A percentile compares a stretch with the other conserved stretches of the same genome.
These are phyloP conservation scores for Sporisorium exsertum DNA, from an alignment of 1,284 basidiomycete genomes.

Conservation along the genomic window DNA sequence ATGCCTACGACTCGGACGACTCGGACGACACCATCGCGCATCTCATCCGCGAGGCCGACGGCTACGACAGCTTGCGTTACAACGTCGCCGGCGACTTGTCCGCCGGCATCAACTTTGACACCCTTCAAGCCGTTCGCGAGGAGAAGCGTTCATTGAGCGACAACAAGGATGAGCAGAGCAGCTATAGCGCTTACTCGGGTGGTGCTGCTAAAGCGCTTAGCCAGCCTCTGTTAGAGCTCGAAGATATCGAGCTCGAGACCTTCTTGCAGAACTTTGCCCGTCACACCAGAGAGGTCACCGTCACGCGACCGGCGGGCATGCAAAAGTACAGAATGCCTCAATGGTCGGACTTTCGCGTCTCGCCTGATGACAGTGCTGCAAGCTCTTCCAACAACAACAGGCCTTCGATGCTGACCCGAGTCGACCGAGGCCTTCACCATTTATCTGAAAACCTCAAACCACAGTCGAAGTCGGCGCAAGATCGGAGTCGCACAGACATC, in stretches of 20 bases:
- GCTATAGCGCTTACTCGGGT: slow-evolving; percentile 47
- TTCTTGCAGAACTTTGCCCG: slow-evolving; percentile 65
- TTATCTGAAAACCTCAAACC: slow-evolving; percentile 26
- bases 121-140: slow-evolving; percentile 28
- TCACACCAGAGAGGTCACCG: slow-evolving; percentile 65
- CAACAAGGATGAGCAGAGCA: slow-evolving; percentile 24
- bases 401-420: slow-evolving; percentile 58
- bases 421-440: slow-evolving; percentile 62
- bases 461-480: not conserved
- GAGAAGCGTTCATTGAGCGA: slow-evolving; percentile 20
- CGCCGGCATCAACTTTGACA: slow-evolving; percentile 34
- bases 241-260: slow-evolving; percentile 65
- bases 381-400: slow-evolving; percentile 21
- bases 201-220: slow-evolving; percentile 54
- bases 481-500: slow-evolving; percentile 5
- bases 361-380: slow-evolving; percentile 42
- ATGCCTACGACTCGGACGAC: slow-evolving; percentile 38
- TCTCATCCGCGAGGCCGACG: slow-evolving; percentile 39
- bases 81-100: slow-evolving; percentile 24
- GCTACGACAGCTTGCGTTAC: slow-evolving; percentile 41
- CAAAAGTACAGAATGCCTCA: slow-evolving; percentile 63
- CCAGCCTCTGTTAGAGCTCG: slow-evolving; percentile 64
- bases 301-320: slow-evolving; percentile 38
- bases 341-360: slow-evolving; percentile 66
- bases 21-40: slow-evolving; percentile 47